Base-by-base conservation (phyloP, 805 yeast genomes). In the Yamadazyma tumulicola region DNA sequence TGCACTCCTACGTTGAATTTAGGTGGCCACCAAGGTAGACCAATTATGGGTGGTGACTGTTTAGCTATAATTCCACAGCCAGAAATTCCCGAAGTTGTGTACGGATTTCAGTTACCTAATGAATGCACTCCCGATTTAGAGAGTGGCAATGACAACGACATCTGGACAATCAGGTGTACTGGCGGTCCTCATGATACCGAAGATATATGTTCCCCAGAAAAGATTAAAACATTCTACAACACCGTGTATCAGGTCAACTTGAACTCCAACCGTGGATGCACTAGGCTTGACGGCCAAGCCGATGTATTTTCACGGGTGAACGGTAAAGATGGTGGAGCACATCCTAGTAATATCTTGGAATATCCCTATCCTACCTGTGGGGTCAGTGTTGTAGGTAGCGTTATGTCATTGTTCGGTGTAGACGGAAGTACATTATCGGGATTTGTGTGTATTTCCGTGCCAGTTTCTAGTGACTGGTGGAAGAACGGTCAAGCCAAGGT, bases 381-480 rank as follows among this genome's bases (percentile, higher is more conserved):
- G 19, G 81, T 91, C 58, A 91, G 91, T 64, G 91, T 91, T 57
- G 91, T 97, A 21, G 98, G 98, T 60, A 97, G 91, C 62, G 96
- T 89, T 60, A 97, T 97, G 3, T 97, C 91, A 21, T 86, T 91
- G 45, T 72, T 91, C 60, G 86, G 97, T 2, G 86, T 96, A 53
- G 98, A 91, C 63, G 97, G 97, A 43, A 96, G 97, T 24, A 85
- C 95, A 9, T 75, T 91, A 38, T 97, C 97, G 52, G 98, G 98
- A 1, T 93, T 91, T 54, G 97, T 91, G 21, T 91, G 97, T 61
- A 83, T 87, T 54, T 96, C 95, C 5, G 97, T 91, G 38, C 95
- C 91, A 43, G 84, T 86, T 9, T 91, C 86, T 51, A 85, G 94
- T 29, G 98, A 93, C 64, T 77, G 93, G 82, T 91, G 97, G 97